Base-by-base conservation (phyloP, 2,329 filamentous ascomycete genomes). In the Arachnomyces sp. region DNA sequence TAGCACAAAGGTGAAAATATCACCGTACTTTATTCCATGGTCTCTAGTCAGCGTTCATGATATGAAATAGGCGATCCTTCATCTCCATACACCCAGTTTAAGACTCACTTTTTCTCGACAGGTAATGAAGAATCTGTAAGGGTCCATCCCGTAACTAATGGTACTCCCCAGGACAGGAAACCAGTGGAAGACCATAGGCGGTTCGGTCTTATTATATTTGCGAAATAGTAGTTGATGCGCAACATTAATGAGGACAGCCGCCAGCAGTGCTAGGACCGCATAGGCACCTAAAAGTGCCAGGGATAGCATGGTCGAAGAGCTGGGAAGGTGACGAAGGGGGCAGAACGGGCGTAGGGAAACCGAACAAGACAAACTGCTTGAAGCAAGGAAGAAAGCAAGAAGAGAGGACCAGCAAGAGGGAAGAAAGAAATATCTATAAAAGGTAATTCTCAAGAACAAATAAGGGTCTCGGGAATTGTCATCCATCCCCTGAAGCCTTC, bases 1-100 rank as follows among this genome's bases (percentile, higher is more conserved):
- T 33, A 94, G 74, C 47, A 94, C 70, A 57, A 94, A 94, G 20
- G 88, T 94, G 62, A 92, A 94, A 57, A 90, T 79, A 63, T 94
- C 84, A 59, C 88, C 88, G 60, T 90, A 83, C 82, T 88, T 48
- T 16, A 36, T 15, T 66, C 60, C 39, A 61, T 55, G 43, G 60
- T 58, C 53, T 73, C 69, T 43, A 18, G 34, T 59, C 51, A 39
- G 60, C 59, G 53, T 72, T 72, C 47, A 72, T 58, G 33, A 55
- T 57, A 43, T 5, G 20, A 9, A 28, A 28, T 12, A 30, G 65
- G 68, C 14, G 15, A 16, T 7, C 8, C 11, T 3, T 28, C 13
- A 29, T n/a, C n/a, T n/a, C n/a, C n/a, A 31, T 57, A 43, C 54
- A 49, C 28, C 31, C 29, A n/a, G 13, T 30, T 15, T 8, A 20